phyloP scores from a whole-genome alignment of 108 stramenopile species.

The Pseudonitzschia pungens region DNA sequence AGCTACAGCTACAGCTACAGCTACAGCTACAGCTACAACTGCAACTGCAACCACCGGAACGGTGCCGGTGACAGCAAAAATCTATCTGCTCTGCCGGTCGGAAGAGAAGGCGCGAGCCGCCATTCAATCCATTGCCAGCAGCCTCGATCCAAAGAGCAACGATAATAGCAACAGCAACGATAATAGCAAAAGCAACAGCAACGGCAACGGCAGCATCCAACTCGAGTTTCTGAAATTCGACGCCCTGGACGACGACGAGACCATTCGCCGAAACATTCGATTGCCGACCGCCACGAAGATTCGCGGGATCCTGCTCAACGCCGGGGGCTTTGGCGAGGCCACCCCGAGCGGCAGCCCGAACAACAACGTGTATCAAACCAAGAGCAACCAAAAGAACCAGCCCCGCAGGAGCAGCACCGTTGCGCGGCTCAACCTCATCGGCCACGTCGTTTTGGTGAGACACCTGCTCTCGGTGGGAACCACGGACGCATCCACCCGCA shows the following conservation, averaged over 20 bases:
- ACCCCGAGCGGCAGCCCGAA: not conserved
- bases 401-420: not conserved
- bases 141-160: no score
- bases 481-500: not conserved
- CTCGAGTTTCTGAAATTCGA: constrained; percentile 27
- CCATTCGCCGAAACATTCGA: constrained; percentile 8
- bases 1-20: not conserved
- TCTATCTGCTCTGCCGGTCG: constrained; percentile 27
- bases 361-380: not conserved
- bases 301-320: constrained; percentile 27
- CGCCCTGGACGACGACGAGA: constrained; percentile 15
- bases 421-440: constrained; percentile 6
- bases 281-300: not conserved
- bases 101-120: constrained; percentile 20
- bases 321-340: constrained; percentile 23
- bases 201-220: not conserved
- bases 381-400: not conserved
- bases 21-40: no score
- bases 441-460: constrained; percentile 5
- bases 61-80: not conserved
- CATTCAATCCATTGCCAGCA: constrained; percentile 5
- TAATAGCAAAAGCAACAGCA: not conserved
- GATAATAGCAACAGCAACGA: constrained; percentile 5
- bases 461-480: constrained; percentile 15
- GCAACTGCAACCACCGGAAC: no score